Evolutionary conservation across 2,329 filamentous ascomycete species (phyloP), one percentile per base, ranked within the genome.

Genomic region (Colletotrichum sp.): DNA sequence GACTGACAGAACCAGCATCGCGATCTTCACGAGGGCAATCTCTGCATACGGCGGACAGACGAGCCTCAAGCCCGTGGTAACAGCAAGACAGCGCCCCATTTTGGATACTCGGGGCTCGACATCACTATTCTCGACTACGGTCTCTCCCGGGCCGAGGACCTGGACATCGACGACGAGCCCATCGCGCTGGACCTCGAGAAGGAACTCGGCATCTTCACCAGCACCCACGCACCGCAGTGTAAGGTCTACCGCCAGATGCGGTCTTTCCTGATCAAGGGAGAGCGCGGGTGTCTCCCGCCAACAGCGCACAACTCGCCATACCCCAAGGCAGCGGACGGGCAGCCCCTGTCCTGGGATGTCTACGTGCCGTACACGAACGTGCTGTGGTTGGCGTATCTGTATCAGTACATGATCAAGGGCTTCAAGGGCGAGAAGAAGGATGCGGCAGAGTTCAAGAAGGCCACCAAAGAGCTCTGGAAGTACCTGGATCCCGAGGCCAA

Each of bases 81-180:
- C 5, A 78, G 82, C 58, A 79, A 79, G 16, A 80, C 82, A 4
- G 77, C 69, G 0, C 82, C 85, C 4, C 84, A 85, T 65, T 92
- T 92, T 81, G 91, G 91, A 32, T 89, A 86, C 77, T 93, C 91
- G 0, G 91, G 91, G 2, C 84, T 93, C 6, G 90, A 92, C 71
- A 89, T 93, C 62, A 93, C 92, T 1, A 90, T 93, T 55, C 84
- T 93, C 7, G 92, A 93, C 81, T 93, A 93, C 76, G 92, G 91
- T 1, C 85, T 93, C 16, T 93, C 92, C 2, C 87, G 92, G 21
- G 91, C 91, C 4, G 87, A 87, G 34, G 84, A 89, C 66, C 76
- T 86, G 7, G 81, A 80, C 2, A 69, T 80, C 5, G 64, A 74
- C 6, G 78, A 80, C 12, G 82, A 84, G 30, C 81, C 84, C 4